Evolutionary conservation across 192 early-diverging fungal genomes (phyloP), one percentile per base, ranked within the genome.

Genomic region (Rhizophagus sp.): DNA sequence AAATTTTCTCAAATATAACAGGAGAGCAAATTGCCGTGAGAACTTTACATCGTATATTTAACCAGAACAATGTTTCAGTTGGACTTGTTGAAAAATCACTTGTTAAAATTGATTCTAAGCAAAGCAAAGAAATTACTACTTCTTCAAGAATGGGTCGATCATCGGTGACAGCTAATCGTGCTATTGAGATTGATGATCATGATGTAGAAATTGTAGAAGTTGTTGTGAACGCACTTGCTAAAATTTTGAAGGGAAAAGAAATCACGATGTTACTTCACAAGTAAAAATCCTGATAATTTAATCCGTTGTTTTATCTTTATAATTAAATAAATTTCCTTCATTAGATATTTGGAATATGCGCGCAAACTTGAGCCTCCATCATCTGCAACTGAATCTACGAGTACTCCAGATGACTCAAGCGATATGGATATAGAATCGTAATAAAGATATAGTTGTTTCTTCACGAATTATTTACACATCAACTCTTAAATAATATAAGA

Each of bases 291-390:
- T 36, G 22, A 36, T 41, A 36, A 36, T n/a, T 69, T n/a, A 69
- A 33, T 41, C 11, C 25, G 11, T 15, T 66, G 24, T 33, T 65
- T 66, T 27, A 30, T 30, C 12, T 66, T 33, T 25, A 63, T 22
- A 24, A 10, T 63, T 24, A 24, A n/a, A 62, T n/a, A 33, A 66
- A 13, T 66, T 66, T 17, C 5, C 10, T 65, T 30, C 33, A 30
- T 66, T 66, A 67, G 65, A n/a, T 67, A 67, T 17, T 30, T 67
- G 65, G 65, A 67, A 22, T 70, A 70, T 47, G 36, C 68, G 8
- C 68, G 68, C 19, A 41, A 24, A 70, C 24, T 70, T 11, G 68
- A 41, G 24, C 13, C 30, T 25, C 27, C 30, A 66, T 66, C 30
- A 66, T 67, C 24, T 67, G 34, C 65, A 67, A 33, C 15, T 57